These are phyloP conservation scores for Coniochaeta prunicola DNA, from an alignment of 2,329 filamentous ascomycete species.

Conservation along the genomic window DNA sequence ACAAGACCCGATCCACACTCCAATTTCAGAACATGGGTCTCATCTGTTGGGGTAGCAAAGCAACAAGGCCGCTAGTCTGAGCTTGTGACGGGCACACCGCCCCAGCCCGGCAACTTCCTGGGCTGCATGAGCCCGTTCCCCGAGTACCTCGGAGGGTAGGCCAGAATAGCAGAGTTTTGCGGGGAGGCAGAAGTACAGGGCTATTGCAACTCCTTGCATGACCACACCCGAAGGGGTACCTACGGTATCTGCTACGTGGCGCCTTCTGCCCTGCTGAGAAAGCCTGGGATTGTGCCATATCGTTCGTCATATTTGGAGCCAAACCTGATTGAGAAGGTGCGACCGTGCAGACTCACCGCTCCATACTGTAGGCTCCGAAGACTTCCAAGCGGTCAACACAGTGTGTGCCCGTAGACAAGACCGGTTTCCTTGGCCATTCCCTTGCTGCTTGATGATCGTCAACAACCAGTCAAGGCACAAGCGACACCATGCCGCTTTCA, in stretches of 20 bases:
- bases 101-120: background rate
- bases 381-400: background rate
- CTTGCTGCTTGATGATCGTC: background rate
- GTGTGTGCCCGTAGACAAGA: background rate
- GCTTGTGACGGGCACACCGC: background rate
- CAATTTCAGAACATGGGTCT: background rate
- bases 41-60: background rate
- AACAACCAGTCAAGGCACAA: background rate
- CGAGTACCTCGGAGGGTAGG: background rate
- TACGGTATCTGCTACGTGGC: background rate
- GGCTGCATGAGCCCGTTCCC: background rate
- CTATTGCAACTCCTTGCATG: background rate
- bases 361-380: background rate
- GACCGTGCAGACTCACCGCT: background rate
- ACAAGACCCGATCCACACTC: background rate
- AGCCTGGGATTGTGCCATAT: constrained; percentile 1
- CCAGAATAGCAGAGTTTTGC: background rate
- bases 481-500: background rate
- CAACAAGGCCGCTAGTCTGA: background rate
- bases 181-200: background rate
- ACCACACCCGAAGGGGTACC: background rate
- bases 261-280: background rate
- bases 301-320: constrained; percentile 1
- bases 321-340: background rate
- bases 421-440: background rate